Evolutionary conservation across 441 rosid genomes (phyloP), one percentile per base, ranked within the genome.

Genomic region (Croton laevigatus): DNA sequence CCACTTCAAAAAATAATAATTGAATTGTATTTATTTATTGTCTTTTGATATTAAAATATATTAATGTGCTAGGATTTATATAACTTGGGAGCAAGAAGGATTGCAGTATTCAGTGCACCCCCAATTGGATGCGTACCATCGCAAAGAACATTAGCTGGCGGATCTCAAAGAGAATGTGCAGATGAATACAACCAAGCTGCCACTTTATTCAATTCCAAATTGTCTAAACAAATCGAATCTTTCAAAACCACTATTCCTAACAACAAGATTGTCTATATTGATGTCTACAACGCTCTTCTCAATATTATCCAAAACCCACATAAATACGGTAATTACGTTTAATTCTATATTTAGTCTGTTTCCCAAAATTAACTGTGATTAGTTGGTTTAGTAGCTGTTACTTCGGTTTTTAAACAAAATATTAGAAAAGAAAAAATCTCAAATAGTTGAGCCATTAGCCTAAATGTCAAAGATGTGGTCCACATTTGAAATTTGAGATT

Each of bases 91-190:
- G 89, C 86, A 20, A 76, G 96, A 75, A 84, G 89, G 62, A 54
- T 93, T n/a, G 90, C 76, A 52, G 84, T 88, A 1, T 81, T 91
- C 37, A 71, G 89, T 62, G 80, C 85, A 52, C 92, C 97, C 22
- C 93, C 96, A 36, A 69, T 93, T 9, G 97, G 98, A 27, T 93
- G 97, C 60, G 73, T 91, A 23, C 97, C 98, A 23, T 74, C 89
- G 0, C 85, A 85, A 7, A 86, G 96, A 81, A 89, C 97, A 4
- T 2, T 88, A 45, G 87, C 71, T 5, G 97, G 94, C 40, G 89
- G 92, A n/a, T 5, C 12, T 14, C 3, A 6, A 2, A 82, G 91
- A 79, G 80, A 59, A 14, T 89, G 98, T 62, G 86, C 81, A 17
- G 80, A 84, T 14, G 12, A 64, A 49, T 72, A 73, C 69, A 91